Base-by-base conservation (phyloP, 768 basidiomycete genomes). In the Suillus subalutaceus region DNA sequence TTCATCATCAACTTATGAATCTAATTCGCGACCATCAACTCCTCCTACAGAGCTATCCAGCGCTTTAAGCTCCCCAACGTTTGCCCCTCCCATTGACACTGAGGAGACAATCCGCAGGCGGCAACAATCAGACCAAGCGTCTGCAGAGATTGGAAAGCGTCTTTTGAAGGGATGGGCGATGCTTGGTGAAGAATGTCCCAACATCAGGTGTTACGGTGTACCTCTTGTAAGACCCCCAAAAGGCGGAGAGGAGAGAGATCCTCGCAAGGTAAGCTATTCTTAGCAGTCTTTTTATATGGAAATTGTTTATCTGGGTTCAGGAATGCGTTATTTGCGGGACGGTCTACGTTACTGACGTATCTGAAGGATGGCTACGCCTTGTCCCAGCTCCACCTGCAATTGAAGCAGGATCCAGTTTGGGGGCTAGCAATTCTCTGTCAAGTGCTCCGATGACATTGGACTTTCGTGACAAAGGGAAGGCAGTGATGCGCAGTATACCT, bases 131-230 rank as follows among this genome's bases (percentile, higher is more conserved):
- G 93, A 96, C 74, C 79, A 76, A 48, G 94, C 94, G 18, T 92
- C 93, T 3, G 78, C 88, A 61, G 90, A 91, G 72, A 92, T 96
- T 38, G 94, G 91, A 53, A 89, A 86, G 68, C 85, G 88, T 32
- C 80, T 96, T 66, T 78, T 96, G 56, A 88, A 87, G 71, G 94
- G 91, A 48, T 96, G 92, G 92, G 88, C 94, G 0, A 92, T 96
- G 91, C 82, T 96, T n/a, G 92, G 84, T 30, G 92, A 95, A 44
- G 92, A 94, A 78, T 96, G 94, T 72, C 86, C 87, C 0, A 90
- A 86, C 70, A 69, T 73, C 5, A 74, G 78, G 30, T 96, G 94
- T 72, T 90, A 87, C 76, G 93, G 93, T 15, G 81, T 94, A 7
- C 94, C 94, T n/a, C 86, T 96, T 16, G 90, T 95, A 66, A 82